phyloP scores from a whole-genome alignment of 495 filamentous ascomycete genomes.

The Neurospora sp. region DNA sequence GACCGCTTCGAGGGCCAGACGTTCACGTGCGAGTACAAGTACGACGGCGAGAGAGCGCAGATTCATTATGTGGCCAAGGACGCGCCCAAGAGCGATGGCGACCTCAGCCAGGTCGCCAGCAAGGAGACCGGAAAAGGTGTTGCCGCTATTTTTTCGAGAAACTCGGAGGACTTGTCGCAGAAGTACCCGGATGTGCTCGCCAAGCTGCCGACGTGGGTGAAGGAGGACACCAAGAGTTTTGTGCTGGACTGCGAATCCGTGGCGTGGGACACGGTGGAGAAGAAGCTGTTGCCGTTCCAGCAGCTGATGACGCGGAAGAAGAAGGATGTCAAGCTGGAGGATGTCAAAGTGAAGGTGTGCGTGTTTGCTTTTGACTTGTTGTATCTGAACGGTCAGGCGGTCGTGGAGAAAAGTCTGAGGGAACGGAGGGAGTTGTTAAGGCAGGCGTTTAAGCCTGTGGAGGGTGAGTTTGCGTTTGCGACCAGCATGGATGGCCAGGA shows the following conservation, averaged over 20 bases:
- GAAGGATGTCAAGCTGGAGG: slow-evolving; percentile 95
- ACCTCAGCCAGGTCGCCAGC: slow-evolving; percentile 35
- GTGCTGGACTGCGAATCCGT: slow-evolving; percentile 97
- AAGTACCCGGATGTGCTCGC: slow-evolving; percentile 94
- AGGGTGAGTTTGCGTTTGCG: slow-evolving; percentile 89
- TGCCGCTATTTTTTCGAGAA: slow-evolving; percentile 88
- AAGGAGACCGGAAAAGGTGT: slow-evolving; percentile 53
- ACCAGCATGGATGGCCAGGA: slow-evolving; percentile 80
- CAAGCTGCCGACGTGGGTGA: slow-evolving; percentile 83
- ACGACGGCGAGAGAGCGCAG: slow-evolving; percentile 93
- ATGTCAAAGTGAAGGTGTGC: slow-evolving; percentile 94
- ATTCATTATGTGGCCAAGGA: slow-evolving; percentile 94
- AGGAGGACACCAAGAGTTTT: slow-evolving; percentile 80
- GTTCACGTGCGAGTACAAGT: slow-evolving; percentile 98
- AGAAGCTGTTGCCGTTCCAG: slow-evolving; percentile 94
- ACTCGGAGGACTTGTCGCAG: slow-evolving; percentile 91
- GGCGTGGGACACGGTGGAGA: slow-evolving; percentile 88
- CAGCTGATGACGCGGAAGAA: slow-evolving; percentile 95
- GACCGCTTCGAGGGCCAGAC: slow-evolving; percentile 92
- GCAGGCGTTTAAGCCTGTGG: slow-evolving; percentile 59
- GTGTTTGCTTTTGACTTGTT: slow-evolving; percentile 95
- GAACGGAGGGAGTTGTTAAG: slow-evolving; percentile 74
- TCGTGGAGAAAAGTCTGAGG: slow-evolving; percentile 76
- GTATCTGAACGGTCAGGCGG: slow-evolving; percentile 84
- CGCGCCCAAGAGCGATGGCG: slow-evolving; percentile 36